Conservation (phyloP, 345 rosid species). For the Eucalyptus globulus region DNA sequence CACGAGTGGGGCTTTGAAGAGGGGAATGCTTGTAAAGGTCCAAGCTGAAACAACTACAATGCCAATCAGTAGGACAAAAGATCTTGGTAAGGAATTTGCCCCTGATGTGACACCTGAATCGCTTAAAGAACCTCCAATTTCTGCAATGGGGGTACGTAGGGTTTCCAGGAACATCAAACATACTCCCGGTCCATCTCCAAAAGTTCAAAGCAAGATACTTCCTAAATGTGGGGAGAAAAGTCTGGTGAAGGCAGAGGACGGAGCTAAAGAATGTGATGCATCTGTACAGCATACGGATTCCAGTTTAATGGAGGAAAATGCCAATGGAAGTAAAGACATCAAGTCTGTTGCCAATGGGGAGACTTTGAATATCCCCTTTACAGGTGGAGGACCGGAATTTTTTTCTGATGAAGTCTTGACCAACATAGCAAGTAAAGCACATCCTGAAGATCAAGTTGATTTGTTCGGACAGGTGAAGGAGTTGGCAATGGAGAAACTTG, state of each 20-base stretch:
- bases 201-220: slow-evolving; percentile 19
- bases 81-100: slow-evolving; percentile 10
- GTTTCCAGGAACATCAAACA: slow-evolving; percentile 25
- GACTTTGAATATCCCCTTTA: not conserved
- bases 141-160: slow-evolving; percentile 11
- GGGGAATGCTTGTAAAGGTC: not conserved
- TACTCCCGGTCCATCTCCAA: slow-evolving; percentile 19
- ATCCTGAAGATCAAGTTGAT: not conserved
- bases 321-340: not conserved
- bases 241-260: not conserved
- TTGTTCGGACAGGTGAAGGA: not conserved
- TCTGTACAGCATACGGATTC: not conserved
- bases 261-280: not conserved
- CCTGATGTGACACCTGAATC: slow-evolving; percentile 4
- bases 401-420: not conserved
- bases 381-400: not conserved
- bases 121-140: slow-evolving; percentile 19
- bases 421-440: not conserved
- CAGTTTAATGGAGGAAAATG: not conserved
- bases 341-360: not conserved
- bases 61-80: slow-evolving; percentile 7
- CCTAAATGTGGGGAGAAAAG: slow-evolving; percentile 19
- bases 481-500: not conserved
- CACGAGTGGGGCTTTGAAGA: slow-evolving; percentile 4
- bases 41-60: slow-evolving; percentile 23